A percentile compares a stretch with the other conserved stretches of the same genome.
These are phyloP conservation scores for Xylona heveae DNA, from an alignment of 495 filamentous ascomycete species.

Conservation along the genomic window DNA sequence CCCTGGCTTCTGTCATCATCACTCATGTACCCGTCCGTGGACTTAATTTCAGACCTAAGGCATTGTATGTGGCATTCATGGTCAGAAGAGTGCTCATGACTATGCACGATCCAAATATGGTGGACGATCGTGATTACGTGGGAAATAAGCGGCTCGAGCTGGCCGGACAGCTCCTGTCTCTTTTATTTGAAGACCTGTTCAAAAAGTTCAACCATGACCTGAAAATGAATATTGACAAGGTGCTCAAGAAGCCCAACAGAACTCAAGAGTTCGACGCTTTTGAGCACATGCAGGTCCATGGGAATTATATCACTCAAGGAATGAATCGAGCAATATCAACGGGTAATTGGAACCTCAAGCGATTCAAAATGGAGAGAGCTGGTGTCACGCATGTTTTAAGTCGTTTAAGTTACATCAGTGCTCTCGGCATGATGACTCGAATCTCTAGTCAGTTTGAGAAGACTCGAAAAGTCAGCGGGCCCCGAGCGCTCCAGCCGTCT, in stretches of 20 bases:
- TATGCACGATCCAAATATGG: constrained; percentile 62
- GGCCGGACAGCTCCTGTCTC: constrained; percentile 67
- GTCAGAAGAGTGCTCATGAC: constrained; percentile 84
- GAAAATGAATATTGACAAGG: constrained; percentile 81
- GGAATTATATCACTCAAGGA: constrained; percentile 64
- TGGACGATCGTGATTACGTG: constrained; percentile 94
- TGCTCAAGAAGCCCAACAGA: constrained; percentile 71
- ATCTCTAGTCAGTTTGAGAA: constrained; percentile 98
- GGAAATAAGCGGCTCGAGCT: constrained; percentile 93
- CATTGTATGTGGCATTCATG: constrained; percentile 92
- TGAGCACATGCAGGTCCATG: constrained; percentile 51
- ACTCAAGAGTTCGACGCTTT: constrained; percentile 72
- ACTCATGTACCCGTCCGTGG: constrained; percentile 81
- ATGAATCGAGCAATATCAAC: constrained; percentile 90
- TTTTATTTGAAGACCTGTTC: constrained; percentile 94
- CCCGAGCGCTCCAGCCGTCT: constrained; percentile 85
- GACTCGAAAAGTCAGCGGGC: constrained; percentile 85
- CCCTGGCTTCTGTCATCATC: constrained; percentile 73
- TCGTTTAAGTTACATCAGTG: constrained; percentile 86
- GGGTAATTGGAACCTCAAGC: constrained; percentile 91
- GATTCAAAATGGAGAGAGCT: constrained; percentile 95
- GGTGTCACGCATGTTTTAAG: constrained; percentile 94
- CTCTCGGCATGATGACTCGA: constrained; percentile 99
- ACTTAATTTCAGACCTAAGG: constrained; percentile 85
- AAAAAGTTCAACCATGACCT: constrained; percentile 78